phyloP scores from a whole-genome alignment of 345 rosid genomes.

The Eucalyptus paniculata region DNA sequence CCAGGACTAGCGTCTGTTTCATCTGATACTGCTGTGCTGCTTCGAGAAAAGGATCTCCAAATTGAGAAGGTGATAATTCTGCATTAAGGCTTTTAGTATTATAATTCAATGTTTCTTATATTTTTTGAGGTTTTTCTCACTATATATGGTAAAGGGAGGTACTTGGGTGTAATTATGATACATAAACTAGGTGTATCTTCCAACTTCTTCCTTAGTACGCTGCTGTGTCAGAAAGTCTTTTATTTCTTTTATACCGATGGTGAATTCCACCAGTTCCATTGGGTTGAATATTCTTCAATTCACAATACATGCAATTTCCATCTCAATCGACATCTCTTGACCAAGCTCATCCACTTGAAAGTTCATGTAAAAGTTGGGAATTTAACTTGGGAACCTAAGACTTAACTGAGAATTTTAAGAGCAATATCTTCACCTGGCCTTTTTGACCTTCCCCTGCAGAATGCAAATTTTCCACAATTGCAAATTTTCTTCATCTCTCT shows the following conservation, averaged over 20 bases:
- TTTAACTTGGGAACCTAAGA: not conserved
- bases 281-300: not conserved
- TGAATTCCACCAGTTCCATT: not conserved
- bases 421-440: not conserved
- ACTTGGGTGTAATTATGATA: not conserved
- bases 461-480: not conserved
- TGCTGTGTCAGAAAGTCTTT: not conserved
- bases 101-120: not conserved
- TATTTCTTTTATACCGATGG: not conserved
- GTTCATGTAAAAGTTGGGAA: not conserved
- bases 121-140: not conserved
- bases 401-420: not conserved
- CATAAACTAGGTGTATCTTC: not conserved
- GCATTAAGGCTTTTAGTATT: not conserved
- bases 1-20: conserved; percentile 21
- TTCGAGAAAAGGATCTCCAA: conserved; percentile 67
- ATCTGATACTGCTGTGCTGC: conserved; percentile 28
- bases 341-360: not conserved
- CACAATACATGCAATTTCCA: not conserved
- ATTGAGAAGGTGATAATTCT: conserved; percentile 50
- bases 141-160: not conserved
- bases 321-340: not conserved
- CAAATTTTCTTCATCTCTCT: not conserved
- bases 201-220: not conserved
- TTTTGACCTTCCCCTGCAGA: not conserved